Percentiles rank a stretch among this genome's conserved stretches.
Evolutionary conservation across 345 rosid genomes (phyloP).

Genomic region (Salix udensis): DNA sequence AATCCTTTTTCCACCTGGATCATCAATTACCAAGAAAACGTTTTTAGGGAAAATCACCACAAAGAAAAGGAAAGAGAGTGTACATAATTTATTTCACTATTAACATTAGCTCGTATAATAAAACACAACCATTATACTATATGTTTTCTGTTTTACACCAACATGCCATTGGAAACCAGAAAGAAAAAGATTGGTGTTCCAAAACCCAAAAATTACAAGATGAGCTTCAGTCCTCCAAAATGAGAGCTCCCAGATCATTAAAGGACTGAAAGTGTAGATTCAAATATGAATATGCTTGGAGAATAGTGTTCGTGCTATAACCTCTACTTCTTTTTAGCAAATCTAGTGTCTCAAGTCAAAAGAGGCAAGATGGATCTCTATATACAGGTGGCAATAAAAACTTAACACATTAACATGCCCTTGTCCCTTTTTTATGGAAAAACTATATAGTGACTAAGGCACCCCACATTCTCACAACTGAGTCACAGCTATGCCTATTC

Average conservation of each 20-base stretch:
- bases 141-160: background rate
- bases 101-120: background rate
- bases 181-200: background rate
- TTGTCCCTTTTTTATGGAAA: background rate
- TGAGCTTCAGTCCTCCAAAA: background rate
- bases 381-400: background rate
- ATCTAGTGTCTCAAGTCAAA: background rate
- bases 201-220: background rate
- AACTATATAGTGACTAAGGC: background rate
- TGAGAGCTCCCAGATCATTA: background rate
- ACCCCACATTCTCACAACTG: background rate
- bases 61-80: background rate
- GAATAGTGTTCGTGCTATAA: background rate
- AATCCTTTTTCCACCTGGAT: constrained; percentile 71
- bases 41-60: background rate
- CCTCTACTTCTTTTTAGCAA: background rate
- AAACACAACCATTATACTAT: background rate
- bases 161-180: background rate
- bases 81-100: background rate
- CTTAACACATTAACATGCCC: background rate
- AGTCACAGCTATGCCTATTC: background rate
- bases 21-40: constrained; percentile 17
- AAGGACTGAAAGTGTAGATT: background rate
- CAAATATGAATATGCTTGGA: background rate
- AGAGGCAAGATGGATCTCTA: background rate